These are phyloP conservation scores for Eudorina sp. DNA, from an alignment of 139 green algal species.

Conservation along the genomic window DNA sequence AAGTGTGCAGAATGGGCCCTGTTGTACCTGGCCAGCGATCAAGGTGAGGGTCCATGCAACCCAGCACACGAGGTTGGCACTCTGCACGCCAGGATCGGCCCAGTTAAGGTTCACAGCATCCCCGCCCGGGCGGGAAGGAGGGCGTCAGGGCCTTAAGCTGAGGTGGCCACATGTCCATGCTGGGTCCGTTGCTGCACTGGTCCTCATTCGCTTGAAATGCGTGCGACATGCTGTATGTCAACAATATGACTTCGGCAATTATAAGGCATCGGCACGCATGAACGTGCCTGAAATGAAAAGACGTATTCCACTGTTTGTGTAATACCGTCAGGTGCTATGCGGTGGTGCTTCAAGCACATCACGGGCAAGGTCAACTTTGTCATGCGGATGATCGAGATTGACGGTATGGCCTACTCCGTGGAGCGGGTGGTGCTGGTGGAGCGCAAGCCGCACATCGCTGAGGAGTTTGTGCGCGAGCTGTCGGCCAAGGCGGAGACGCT, in stretches of 20 bases:
- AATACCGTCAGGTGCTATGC: not conserved
- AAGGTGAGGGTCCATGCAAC: not conserved
- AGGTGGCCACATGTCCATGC: too few relatives aligned
- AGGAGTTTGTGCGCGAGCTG: slow-evolving; percentile 1
- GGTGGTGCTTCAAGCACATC: slow-evolving; percentile 8
- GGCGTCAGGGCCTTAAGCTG: not conserved
- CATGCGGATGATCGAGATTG: not conserved
- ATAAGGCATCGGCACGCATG: too few relatives aligned
- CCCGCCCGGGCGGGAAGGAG: not conserved
- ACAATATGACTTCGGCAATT: too few relatives aligned
- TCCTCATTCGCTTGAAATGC: too few relatives aligned
- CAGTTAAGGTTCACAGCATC: not conserved
- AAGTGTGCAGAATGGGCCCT: not conserved
- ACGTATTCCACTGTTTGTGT: not conserved
- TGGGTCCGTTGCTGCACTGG: too few relatives aligned
- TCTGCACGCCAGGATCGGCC: too few relatives aligned
- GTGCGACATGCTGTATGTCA: too few relatives aligned
- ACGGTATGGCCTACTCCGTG: slow-evolving; percentile 13
- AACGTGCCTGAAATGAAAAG: not conserved
- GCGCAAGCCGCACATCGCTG: slow-evolving; percentile 11
- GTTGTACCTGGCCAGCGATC: not conserved
- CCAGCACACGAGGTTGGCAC: not conserved
- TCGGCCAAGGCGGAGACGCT: not conserved
- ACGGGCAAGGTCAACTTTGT: not conserved
- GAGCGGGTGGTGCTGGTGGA: slow-evolving; percentile 20